Evolutionary conservation across 371 early-diverging fungal species (phyloP).

Genomic region (Paramicrosporidium saccamoebae): DNA sequence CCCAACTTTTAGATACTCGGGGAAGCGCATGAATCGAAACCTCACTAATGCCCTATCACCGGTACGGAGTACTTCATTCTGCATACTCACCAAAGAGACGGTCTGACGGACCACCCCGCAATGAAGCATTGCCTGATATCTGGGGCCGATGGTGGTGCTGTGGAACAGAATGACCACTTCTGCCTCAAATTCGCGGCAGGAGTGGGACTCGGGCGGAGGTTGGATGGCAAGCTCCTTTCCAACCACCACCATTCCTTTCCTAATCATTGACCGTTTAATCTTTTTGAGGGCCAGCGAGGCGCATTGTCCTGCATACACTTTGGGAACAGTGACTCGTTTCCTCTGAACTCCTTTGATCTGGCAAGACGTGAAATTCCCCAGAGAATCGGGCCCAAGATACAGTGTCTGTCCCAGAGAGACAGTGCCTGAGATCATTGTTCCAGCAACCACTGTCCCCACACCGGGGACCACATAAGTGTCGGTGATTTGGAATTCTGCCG

Average conservation of each 20-base stretch:
- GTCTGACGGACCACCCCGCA: conserved; percentile 65
- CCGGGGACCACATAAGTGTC: conserved; percentile 63
- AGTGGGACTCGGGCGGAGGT: conserved; percentile 12
- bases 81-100: conserved; percentile 24
- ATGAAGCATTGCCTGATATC: conserved; percentile 78
- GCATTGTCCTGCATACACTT: conserved; percentile 42
- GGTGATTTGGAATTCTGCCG: conserved; percentile 44
- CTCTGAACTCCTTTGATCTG: conserved; percentile 55
- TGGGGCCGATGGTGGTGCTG: conserved; percentile 47
- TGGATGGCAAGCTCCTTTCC: conserved; percentile 14
- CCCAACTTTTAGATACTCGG: conserved; percentile 43
- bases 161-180: conserved; percentile 62
- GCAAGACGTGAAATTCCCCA: conserved; percentile 33
- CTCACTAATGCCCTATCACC: conserved; percentile 49
- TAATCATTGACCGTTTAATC: conserved; percentile 26
- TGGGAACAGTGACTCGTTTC: conserved; percentile 38
- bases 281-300: conserved; percentile 57
- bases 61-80: conserved; percentile 32
- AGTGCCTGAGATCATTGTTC: conserved; percentile 18
- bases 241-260: conserved; percentile 66
- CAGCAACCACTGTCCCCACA: conserved; percentile 53
- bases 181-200: conserved; percentile 44
- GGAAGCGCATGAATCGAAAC: conserved; percentile 41
- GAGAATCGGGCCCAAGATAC: conserved; percentile 48
- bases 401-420: conserved; percentile 44